Conservation (phyloP, 129 eudicot genomes). For the Pittosporum tobira region DNA sequence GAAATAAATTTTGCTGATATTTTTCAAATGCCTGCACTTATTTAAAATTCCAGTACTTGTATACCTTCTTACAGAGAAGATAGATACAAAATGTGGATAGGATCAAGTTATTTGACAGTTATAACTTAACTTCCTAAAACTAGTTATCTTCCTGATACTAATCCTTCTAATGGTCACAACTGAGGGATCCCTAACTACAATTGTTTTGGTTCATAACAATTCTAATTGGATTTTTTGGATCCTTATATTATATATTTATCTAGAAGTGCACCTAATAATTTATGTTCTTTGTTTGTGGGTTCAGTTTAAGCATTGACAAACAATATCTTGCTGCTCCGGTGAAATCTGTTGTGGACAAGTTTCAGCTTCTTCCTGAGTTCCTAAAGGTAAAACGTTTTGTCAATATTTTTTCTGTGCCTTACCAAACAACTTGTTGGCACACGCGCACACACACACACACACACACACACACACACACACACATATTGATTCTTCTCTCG, state of each 20-base stretch:
- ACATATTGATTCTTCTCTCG: not conserved
- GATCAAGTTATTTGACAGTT: conserved; percentile 9
- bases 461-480: too few species aligned
- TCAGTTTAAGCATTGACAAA: conserved; percentile 37
- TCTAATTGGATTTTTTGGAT: too few species aligned
- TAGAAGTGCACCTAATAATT: too few species aligned
- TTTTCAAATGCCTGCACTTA: too few species aligned
- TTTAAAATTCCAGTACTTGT: too few species aligned
- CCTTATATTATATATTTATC: not conserved
- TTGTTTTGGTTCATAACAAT: too few species aligned
- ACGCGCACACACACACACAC: too few species aligned
- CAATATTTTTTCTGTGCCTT: not conserved
- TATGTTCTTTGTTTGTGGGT: not conserved
- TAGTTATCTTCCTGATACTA: too few species aligned
- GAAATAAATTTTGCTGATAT: too few species aligned
- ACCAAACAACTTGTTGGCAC: not conserved
- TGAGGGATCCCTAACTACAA: too few species aligned
- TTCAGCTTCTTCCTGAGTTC: conserved; percentile 64
- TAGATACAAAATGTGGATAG: conserved; percentile 1
- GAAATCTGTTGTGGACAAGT: conserved; percentile 64
- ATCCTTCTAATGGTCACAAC: too few species aligned
- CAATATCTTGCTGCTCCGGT: conserved; percentile 59
- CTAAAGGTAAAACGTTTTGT: conserved; percentile 47
- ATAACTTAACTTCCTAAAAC: too few species aligned
- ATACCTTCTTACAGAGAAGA: not conserved